A percentile compares a stretch with the other conserved stretches of the same genome.
Evolutionary conservation across 305 asterid species (phyloP).

Genomic region (Ajuga reptans): DNA sequence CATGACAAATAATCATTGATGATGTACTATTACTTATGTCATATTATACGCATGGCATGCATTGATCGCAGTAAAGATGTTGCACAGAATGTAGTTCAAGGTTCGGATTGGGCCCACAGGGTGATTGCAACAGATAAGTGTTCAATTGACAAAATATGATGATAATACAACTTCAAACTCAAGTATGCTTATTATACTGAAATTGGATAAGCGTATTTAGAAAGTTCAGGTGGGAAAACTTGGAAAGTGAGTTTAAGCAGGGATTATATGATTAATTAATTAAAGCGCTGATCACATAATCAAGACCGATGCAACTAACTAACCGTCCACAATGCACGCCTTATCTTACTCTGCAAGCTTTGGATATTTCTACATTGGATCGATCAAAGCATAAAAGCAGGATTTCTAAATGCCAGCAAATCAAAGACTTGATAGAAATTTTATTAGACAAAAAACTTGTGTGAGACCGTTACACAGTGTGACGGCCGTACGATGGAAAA

Average conservation of each 20-base stretch:
- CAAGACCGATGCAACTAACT: conserved; percentile 25
- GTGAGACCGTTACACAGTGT: no score
- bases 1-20: no score
- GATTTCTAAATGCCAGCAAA: conserved; percentile 8
- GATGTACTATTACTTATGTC: no score
- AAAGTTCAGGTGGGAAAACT: conserved; percentile 21
- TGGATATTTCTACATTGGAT: not conserved
- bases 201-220: conserved; percentile 1
- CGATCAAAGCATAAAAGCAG: not conserved
- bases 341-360: conserved; percentile 17
- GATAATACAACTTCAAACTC: conserved; percentile 1
- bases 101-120: no score
- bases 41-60: no score
- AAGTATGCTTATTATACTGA: not conserved
- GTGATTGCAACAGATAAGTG: not conserved
- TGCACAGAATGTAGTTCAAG: no score
- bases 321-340: conserved; percentile 18
- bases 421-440: no score
- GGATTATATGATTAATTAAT: not conserved
- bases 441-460: no score
- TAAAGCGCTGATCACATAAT: conserved; percentile 19
- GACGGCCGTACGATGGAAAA: no score
- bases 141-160: not conserved
- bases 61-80: no score
- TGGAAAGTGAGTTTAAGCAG: not conserved